Percentiles rank a stretch among this genome's conserved stretches.
Conservation (phyloP, 2,329 filamentous ascomycete species). For the Diplodia scrobiculata region DNA sequence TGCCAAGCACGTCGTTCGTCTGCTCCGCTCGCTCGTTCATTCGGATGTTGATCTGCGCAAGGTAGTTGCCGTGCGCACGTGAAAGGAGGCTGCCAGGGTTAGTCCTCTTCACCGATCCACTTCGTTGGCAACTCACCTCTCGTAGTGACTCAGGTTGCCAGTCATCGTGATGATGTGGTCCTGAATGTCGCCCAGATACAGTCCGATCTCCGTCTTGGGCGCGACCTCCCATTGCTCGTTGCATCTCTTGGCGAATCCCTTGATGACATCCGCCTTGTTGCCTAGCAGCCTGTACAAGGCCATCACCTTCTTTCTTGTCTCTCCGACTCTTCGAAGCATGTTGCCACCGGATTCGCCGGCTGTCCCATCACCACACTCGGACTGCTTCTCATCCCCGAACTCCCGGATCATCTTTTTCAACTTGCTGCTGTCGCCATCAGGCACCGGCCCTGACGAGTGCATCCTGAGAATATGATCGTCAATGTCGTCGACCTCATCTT, state of each 20-base stretch:
- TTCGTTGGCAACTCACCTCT: conserved; percentile 66
- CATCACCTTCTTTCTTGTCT: conserved; percentile 97
- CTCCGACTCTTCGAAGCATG: conserved; percentile 89
- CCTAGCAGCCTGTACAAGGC: conserved; percentile 86
- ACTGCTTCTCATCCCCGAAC: conserved; percentile 37
- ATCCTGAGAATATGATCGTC: conserved; percentile 86
- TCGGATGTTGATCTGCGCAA: conserved; percentile 98
- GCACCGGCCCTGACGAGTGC: conserved; percentile 58
- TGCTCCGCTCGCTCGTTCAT: conserved; percentile 98
- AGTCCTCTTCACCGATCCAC: conserved; percentile 26
- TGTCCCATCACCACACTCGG: conserved; percentile 48
- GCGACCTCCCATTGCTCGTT: conserved; percentile 98
- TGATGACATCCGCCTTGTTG: conserved; percentile 98
- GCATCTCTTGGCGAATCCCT: conserved; percentile 96
- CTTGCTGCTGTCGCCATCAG: conserved; percentile 43
- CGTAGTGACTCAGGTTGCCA: conserved; percentile 90
- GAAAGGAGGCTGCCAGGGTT: conserved; percentile 70
- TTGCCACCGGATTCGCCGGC: conserved; percentile 60
- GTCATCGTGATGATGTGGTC: conserved; percentile 99
- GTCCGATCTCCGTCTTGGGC: conserved; percentile 90
- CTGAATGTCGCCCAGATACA: conserved; percentile 97
- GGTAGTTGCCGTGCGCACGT: conserved; percentile 90
- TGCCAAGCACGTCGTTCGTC: conserved; percentile 91
- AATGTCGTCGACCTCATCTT: conserved; percentile 95
- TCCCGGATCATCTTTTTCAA: conserved; percentile 35